phyloP scores from a whole-genome alignment of 2,329 filamentous ascomycete species.

The Penicillium sp. region DNA sequence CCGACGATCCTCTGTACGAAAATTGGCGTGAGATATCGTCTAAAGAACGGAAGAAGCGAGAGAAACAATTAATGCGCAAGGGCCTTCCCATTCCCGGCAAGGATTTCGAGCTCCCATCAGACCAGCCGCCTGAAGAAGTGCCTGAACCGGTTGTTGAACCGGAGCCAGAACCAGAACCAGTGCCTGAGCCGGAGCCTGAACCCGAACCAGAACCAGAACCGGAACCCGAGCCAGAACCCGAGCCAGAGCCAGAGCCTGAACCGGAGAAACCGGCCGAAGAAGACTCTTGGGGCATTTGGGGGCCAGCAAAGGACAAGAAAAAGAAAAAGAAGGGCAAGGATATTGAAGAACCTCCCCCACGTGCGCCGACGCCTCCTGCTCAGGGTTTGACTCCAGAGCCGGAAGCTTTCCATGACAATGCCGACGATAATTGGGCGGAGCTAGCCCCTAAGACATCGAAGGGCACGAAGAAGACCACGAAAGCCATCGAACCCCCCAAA shows the following conservation, averaged over 20 bases:
- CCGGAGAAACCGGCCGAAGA: constrained; percentile 23
- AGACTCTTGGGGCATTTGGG: constrained; percentile 39
- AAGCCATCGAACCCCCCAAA: constrained; percentile 22
- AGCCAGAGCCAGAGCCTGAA: constrained; percentile 15
- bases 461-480: constrained; percentile 32
- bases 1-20: constrained; percentile 40
- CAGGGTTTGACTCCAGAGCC: constrained; percentile 46
- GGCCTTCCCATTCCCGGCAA: constrained; percentile 33
- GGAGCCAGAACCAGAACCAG: constrained; percentile 24
- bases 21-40: constrained; percentile 36
- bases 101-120: constrained; percentile 28
- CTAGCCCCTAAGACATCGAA: constrained; percentile 40
- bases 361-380: constrained; percentile 50
- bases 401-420: constrained; percentile 31
- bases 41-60: constrained; percentile 49
- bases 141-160: constrained; percentile 22
- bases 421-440: constrained; percentile 42
- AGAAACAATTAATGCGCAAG: constrained; percentile 31
- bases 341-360: constrained; percentile 47
- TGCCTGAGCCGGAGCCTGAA: constrained; percentile 24
- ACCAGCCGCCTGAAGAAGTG: constrained; percentile 22
- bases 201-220: constrained; percentile 20
- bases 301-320: constrained; percentile 48
- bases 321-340: constrained; percentile 49
- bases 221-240: constrained; percentile 16